Evolutionary conservation across 2,329 filamentous ascomycete genomes (phyloP).

Genomic region (Fusarium sp.): DNA sequence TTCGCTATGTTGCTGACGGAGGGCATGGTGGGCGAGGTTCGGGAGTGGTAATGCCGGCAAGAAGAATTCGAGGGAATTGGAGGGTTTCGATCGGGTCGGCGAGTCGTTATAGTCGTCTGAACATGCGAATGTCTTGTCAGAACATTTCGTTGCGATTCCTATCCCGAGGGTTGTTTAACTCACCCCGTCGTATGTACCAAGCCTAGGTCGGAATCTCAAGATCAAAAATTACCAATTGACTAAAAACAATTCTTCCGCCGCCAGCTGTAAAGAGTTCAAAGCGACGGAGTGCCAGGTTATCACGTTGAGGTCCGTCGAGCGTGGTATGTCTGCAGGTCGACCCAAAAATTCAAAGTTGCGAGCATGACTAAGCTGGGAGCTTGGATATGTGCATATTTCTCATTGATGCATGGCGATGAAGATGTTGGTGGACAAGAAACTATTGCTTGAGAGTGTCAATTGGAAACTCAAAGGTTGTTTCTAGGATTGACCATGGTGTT

Average conservation of each 20-base stretch:
- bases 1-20: conserved; percentile 78
- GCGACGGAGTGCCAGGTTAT: conserved; percentile 26
- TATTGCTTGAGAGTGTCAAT: background rate
- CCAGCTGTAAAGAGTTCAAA: conserved; percentile 10
- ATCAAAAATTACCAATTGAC: background rate
- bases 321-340: conserved; percentile 10
- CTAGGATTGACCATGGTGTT: background rate
- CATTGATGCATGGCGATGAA: conserved; percentile 23
- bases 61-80: background rate
- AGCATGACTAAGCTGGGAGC: conserved; percentile 34
- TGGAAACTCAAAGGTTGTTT: background rate
- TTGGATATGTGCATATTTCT: conserved; percentile 15
- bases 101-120: conserved; percentile 6
- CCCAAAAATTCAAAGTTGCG: conserved; percentile 40
- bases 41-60: background rate
- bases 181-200: conserved; percentile 21
- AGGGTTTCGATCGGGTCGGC: background rate
- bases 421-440: background rate
- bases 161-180: conserved; percentile 6
- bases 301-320: conserved; percentile 13
- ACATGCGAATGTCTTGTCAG: conserved; percentile 12
- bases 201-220: background rate
- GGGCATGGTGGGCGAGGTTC: conserved; percentile 47
- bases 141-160: conserved; percentile 3
- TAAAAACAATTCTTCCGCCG: conserved; percentile 6